phyloP scores from a whole-genome alignment of 2,329 filamentous ascomycete species.

The Ophiostoma montium region DNA sequence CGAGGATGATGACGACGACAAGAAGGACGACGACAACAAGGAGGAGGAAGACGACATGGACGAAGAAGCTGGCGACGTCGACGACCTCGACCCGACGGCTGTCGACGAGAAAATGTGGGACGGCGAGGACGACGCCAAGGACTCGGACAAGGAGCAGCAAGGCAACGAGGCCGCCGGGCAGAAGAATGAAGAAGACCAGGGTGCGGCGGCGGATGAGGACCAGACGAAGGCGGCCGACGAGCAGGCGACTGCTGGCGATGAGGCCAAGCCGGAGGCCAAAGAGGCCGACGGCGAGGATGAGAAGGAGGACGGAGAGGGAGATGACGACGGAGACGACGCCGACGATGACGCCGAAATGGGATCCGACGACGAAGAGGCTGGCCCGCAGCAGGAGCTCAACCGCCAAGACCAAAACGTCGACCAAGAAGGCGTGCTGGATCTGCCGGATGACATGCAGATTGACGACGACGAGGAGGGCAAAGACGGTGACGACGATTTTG shows the following conservation, averaged over 20 bases:
- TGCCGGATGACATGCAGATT: conserved; percentile 82
- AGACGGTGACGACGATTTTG: conserved; percentile 41
- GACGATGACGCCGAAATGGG: conserved; percentile 51
- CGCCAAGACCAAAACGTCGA: conserved; percentile 61
- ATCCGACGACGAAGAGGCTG: conserved; percentile 41
- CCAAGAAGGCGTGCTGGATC: conserved; percentile 66
- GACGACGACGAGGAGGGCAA: conserved; percentile 63
- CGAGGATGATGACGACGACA: conserved; percentile 45
- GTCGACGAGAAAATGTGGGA: conserved; percentile 99
- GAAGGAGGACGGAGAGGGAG: conserved; percentile 31
- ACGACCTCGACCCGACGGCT: conserved; percentile 76
- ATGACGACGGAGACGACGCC: conserved; percentile 41
- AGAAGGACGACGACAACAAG: conserved; percentile 40
- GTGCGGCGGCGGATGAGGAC: conserved; percentile 41
- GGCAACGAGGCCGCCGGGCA: conserved; percentile 58
- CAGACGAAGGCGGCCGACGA: conserved; percentile 51
- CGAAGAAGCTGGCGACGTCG: conserved; percentile 79
- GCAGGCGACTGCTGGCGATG: conserved; percentile 28
- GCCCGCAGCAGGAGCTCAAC: conserved; percentile 41
- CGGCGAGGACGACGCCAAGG: conserved; percentile 62
- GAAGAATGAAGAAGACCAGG: conserved; percentile 52
- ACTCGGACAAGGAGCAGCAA: conserved; percentile 71
- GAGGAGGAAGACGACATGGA: conserved; percentile 65
- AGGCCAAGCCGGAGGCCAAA: no score
- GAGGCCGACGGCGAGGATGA: conserved; percentile 24